phyloP scores from a whole-genome alignment of 441 rosid genomes.

The Euphorbia schlechtendalii region DNA sequence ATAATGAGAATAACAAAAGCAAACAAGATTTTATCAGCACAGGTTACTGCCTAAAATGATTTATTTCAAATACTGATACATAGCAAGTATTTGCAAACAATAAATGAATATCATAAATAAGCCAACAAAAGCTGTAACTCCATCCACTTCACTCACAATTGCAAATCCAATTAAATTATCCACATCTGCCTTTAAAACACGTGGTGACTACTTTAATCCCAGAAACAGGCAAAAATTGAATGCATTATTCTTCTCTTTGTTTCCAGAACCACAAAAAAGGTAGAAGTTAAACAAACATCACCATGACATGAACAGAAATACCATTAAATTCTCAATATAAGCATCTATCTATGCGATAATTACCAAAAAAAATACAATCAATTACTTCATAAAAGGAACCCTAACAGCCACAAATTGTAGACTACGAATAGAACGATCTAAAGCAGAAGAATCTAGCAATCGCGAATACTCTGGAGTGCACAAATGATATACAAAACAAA shows the following conservation, averaged over 20 bases:
- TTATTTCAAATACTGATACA: neutral
- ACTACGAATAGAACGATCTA: neutral
- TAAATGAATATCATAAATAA: neutral
- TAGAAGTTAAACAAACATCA: neutral
- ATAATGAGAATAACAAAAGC: neutral
- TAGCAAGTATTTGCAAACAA: no score
- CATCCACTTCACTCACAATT: neutral
- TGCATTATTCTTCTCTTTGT: neutral
- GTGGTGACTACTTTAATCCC: neutral
- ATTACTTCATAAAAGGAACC: neutral
- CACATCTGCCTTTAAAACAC: neutral
- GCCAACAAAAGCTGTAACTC: neutral
- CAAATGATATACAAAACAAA: neutral
- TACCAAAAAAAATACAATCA: neutral
- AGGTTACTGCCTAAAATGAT: neutral
- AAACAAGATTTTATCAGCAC: neutral
- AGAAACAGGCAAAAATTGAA: neutral
- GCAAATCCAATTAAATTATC: neutral
- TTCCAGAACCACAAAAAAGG: neutral
- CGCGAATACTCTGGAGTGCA: neutral
- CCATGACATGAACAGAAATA: neutral
- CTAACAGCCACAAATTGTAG: neutral
- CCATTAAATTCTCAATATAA: neutral
- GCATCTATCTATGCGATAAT: neutral
- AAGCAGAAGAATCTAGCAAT: neutral